A percentile compares a stretch with the other conserved stretches of the same genome.
phyloP scores from a whole-genome alignment of 1,284 basidiomycete genomes.

The Cystobasidiaceae sp. region DNA sequence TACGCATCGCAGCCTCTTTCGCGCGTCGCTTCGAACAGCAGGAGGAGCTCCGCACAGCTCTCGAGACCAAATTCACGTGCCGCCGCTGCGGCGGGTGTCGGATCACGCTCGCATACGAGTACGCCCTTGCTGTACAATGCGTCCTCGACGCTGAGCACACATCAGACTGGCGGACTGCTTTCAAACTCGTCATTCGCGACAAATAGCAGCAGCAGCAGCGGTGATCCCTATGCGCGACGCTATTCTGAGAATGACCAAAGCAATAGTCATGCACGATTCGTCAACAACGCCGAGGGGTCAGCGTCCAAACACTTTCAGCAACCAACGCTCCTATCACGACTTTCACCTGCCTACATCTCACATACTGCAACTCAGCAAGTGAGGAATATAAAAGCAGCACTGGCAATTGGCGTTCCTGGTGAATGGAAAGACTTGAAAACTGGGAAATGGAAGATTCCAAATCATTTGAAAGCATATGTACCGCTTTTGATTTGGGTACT shows the following conservation, averaged over 20 bases:
- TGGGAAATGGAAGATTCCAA: slow-evolving; percentile 33
- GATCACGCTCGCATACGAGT: too few relatives aligned
- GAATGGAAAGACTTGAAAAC: slow-evolving; percentile 20
- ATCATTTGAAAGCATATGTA: slow-evolving; percentile 45
- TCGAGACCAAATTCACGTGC: background rate
- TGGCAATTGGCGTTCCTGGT: slow-evolving; percentile 11
- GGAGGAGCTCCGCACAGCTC: background rate
- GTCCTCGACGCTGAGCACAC: too few relatives aligned
- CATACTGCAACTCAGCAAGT: background rate
- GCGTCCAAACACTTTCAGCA: too few relatives aligned
- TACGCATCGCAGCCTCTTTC: background rate
- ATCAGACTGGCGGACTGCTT: too few relatives aligned
- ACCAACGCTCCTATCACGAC: background rate
- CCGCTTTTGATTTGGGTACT: slow-evolving; percentile 47
- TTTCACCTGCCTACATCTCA: background rate
- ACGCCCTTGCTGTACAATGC: too few relatives aligned
- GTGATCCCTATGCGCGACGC: too few relatives aligned
- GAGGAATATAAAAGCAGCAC: background rate
- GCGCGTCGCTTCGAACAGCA: background rate
- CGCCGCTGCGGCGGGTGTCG: too few relatives aligned
- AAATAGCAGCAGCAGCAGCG: too few relatives aligned
- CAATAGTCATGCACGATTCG: too few relatives aligned
- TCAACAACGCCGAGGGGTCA: too few relatives aligned
- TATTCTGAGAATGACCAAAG: too few relatives aligned
- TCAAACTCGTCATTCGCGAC: too few relatives aligned